A percentile compares a stretch with the other conserved stretches of the same genome.
Evolutionary conservation across 306 rosid genomes (phyloP).

Genomic region (apple (Malus domestica)): DNA sequence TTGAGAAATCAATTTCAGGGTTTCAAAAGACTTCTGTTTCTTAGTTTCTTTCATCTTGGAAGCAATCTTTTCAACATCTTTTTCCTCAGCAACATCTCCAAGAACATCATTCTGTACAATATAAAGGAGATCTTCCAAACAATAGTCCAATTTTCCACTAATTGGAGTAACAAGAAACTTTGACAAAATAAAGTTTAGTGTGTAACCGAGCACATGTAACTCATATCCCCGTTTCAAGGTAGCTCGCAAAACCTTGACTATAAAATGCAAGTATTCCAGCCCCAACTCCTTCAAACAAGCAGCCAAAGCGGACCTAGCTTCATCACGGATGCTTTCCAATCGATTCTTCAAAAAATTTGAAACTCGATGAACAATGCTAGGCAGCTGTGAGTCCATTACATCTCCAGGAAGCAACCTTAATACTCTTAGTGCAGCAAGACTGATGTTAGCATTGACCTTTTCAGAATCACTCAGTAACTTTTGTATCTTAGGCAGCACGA

Average conservation of each 20-base stretch:
- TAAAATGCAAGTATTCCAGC: constrained; percentile 70
- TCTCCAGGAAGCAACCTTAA: constrained; percentile 80
- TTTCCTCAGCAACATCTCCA: constrained; percentile 87
- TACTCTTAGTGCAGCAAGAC: constrained; percentile 75
- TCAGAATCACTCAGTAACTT: constrained; percentile 70
- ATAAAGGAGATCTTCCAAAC: constrained; percentile 75
- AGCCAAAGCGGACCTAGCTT: constrained; percentile 84
- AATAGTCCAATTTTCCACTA: constrained; percentile 71
- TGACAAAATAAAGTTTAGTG: constrained; percentile 65
- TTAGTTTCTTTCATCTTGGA: constrained; percentile 92
- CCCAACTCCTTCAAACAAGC: constrained; percentile 92
- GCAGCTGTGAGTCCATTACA: constrained; percentile 74
- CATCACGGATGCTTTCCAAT: constrained; percentile 81
- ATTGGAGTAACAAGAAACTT: constrained; percentile 54
- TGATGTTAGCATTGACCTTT: constrained; percentile 62
- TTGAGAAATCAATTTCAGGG: constrained; percentile 72
- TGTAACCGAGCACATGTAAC: constrained; percentile 87
- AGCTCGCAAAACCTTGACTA: constrained; percentile 60
- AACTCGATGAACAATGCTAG: constrained; percentile 69
- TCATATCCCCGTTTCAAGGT: constrained; percentile 84
- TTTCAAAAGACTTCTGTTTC: constrained; percentile 69
- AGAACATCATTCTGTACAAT: constrained; percentile 72
- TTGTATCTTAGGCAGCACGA: constrained; percentile 74
- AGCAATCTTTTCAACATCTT: constrained; percentile 92
- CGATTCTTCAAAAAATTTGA: constrained; percentile 77